Percentiles rank a stretch among this genome's conserved stretches.
phyloP scores from a whole-genome alignment of 352 stramenopile species.

The Pythium myriotylum region DNA sequence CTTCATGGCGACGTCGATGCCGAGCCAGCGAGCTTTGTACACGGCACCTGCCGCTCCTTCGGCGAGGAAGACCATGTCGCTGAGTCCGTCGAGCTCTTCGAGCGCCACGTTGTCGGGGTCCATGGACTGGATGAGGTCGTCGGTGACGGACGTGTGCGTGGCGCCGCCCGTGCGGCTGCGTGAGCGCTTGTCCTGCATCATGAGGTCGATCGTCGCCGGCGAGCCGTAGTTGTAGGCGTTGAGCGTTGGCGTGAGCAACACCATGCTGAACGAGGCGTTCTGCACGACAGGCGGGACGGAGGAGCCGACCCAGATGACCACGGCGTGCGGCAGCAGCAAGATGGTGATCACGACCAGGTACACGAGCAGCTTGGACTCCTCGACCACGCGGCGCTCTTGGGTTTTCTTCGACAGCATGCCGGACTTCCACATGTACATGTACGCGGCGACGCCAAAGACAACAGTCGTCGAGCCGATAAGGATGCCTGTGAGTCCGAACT shows the following conservation, averaged over 20 bases:
- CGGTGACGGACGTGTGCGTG: constrained; percentile 25
- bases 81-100: constrained; percentile 62
- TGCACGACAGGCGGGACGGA: constrained; percentile 34
- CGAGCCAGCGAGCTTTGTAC: constrained; percentile 70
- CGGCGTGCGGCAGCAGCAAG: constrained; percentile 52
- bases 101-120: constrained; percentile 46
- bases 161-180: constrained; percentile 27
- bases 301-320: constrained; percentile 38
- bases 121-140: constrained; percentile 52
- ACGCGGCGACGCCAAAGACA: constrained; percentile 22
- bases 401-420: constrained; percentile 19
- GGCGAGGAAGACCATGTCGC: constrained; percentile 54
- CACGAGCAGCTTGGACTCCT: constrained; percentile 49
- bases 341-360: constrained; percentile 50
- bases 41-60: constrained; percentile 66
- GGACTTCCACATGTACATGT: constrained; percentile 29
- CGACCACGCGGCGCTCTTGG: constrained; percentile 1
- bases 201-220: constrained; percentile 15
- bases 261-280: constrained; percentile 41
- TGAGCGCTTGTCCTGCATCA: constrained; percentile 27
- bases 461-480: constrained; percentile 30
- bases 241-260: constrained; percentile 51
- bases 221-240: constrained; percentile 59
- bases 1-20: constrained; percentile 77
- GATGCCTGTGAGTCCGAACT: constrained; percentile 37